Conservation (phyloP, 768 basidiomycete species). For the Boletus eberwhitei region DNA sequence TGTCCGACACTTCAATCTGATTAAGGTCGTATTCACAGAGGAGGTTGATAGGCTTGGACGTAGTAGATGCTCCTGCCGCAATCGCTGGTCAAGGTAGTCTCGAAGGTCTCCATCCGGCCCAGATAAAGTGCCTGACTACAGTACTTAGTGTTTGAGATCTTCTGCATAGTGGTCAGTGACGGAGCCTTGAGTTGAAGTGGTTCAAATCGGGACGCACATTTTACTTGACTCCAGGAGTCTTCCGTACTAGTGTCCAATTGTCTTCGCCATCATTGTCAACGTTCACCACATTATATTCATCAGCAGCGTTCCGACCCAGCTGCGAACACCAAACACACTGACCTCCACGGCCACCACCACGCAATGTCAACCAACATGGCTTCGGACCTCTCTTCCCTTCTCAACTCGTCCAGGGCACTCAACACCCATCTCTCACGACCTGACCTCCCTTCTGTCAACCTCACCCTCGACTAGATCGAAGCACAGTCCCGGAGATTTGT, state of each 20-base stretch:
- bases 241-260: no score
- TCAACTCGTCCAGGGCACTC: constrained; percentile 68
- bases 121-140: no score
- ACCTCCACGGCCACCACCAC: background rate
- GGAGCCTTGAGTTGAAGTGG: no score
- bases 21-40: no score
- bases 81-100: no score
- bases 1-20: no score
- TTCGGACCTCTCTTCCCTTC: constrained; percentile 64
- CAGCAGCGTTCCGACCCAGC: background rate
- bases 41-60: no score
- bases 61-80: no score
- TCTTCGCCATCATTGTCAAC: background rate
- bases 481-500: constrained; percentile 85
- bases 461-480: constrained; percentile 94
- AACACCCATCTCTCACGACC: constrained; percentile 74
- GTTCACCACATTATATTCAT: background rate
- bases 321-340: background rate
- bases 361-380: constrained; percentile 11
- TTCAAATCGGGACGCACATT: background rate
- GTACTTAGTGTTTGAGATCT: no score
- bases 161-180: no score
- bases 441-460: constrained; percentile 83
- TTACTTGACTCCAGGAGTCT: no score
- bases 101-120: no score